A percentile compares a stretch with the other conserved stretches of the same genome.
Conservation (phyloP, 768 basidiomycete genomes). For the Phlebiopsis flavidoalba region DNA sequence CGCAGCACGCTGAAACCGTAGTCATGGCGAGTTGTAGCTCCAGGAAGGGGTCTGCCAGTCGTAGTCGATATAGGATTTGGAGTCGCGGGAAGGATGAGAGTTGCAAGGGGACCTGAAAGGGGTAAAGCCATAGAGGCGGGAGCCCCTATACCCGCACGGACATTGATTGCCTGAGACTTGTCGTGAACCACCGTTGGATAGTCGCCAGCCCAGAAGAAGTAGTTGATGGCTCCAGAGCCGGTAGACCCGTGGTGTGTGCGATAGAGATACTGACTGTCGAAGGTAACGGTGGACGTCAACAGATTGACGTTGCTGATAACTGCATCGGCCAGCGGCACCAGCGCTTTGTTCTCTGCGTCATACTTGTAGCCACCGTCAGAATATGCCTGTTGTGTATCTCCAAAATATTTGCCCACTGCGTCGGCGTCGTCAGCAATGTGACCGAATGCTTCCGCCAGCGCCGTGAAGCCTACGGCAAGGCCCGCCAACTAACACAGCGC, state of each 20-base stretch:
- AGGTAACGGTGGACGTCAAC: not conserved
- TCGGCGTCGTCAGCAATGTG: not conserved
- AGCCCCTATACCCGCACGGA: not conserved
- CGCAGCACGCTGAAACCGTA: not conserved
- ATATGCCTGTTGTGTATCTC: not conserved
- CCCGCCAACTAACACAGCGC: not conserved
- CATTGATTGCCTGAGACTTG: not conserved
- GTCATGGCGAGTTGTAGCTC: not conserved
- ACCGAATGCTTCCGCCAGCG: not conserved
- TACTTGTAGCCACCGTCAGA: not conserved
- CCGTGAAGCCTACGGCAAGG: not conserved
- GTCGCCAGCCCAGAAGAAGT: not conserved
- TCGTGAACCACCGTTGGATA: not conserved
- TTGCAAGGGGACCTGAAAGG: not conserved
- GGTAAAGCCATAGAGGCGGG: not conserved
- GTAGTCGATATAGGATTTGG: not conserved
- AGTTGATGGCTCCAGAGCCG: not conserved
- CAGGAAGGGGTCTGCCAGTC: not conserved
- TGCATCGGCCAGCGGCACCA: not conserved
- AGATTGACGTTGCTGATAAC: not conserved
- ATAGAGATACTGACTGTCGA: not conserved
- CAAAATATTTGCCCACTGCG: not conserved
- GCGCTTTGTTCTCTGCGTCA: not conserved
- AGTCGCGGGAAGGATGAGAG: not conserved
- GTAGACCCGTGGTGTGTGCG: not conserved